Base-by-base conservation (phyloP, 2,329 filamentous ascomycete species). In the Myriosclerotinia duriaeana region DNA sequence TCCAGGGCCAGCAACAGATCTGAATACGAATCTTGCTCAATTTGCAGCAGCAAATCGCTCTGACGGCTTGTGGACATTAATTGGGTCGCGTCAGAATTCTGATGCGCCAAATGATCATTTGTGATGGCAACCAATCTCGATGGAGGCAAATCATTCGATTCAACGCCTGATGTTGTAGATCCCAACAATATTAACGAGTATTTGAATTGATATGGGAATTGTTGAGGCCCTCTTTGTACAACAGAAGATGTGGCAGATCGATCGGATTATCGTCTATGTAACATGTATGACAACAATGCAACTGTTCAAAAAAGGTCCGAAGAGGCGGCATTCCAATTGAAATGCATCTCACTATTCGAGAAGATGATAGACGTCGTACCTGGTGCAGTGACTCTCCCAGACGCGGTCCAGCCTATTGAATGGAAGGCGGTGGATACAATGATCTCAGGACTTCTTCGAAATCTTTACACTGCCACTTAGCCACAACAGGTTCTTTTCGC, bases 361-460 rank as follows among this genome's bases (percentile, higher is more conserved):
- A 83, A 83, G 72, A 83, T 87, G 85, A 83, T 87, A 66, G 83
- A 88, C 14, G 79, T 82, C 2, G 84, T 87, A 0, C 85, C 85
- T 2, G 73, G 74, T 3, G 78, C 77, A 2, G 82, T 85, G 8
- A 76, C 76, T 0, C 79, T 88, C 26, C 26, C 81, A 0, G 81
- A 82, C 42, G 79, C 82, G 1, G 80, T 88, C 66, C 74, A 76
- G 4, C 83, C 85, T 86, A 87, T 73, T 78, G 78, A 8, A 79
- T 87, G 71, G 88, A 88, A 78, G 85, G 85, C 3, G 82, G 30
- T 46, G 7, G 20, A 52, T 9, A 11, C 38, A 12, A 26, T 12
- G 6, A 22, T 38, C 6, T 53, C 46, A 26, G 46, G 34, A 42
- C 34, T 40, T 20, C 40, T 53, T 26, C 15, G 15, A 12, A 62